Percentiles rank a stretch among this genome's conserved stretches.
Conservation (phyloP, 1,139 yeast species). For the Pichia sp. region DNA sequence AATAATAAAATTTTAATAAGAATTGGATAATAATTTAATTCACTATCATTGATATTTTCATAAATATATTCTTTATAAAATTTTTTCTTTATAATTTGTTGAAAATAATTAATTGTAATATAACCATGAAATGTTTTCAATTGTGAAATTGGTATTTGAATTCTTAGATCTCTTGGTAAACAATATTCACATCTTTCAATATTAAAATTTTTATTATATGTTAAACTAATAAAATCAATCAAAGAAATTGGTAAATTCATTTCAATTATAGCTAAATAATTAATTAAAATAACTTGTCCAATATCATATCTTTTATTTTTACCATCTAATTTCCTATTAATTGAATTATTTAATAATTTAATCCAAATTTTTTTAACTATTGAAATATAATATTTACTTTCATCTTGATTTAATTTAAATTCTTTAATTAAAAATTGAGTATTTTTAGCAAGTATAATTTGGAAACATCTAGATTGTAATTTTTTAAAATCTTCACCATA, state of each 20-base stretch:
- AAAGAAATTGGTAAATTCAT: constrained; percentile 15
- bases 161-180: constrained; percentile 16
- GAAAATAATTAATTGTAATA: constrained; percentile 9
- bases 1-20: constrained; percentile 18
- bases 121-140: constrained; percentile 13
- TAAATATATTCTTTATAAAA: constrained; percentile 6
- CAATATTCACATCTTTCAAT: constrained; percentile 9
- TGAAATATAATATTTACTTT: constrained; percentile 3
- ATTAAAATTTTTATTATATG: constrained; percentile 10
- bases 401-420: constrained; percentile 9
- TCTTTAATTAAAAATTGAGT: constrained; percentile 8
- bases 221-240: constrained; percentile 14
- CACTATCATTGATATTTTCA: neutral
- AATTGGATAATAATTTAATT: constrained; percentile 24
- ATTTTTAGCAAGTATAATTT: constrained; percentile 17
- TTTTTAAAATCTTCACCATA: constrained; percentile 14
- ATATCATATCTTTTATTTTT: constrained; percentile 1
- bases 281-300: constrained; percentile 6
- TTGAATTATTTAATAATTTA: constrained; percentile 1
- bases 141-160: constrained; percentile 10
- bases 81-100: constrained; percentile 7
- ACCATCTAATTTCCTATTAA: neutral
- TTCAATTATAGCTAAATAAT: constrained; percentile 17
- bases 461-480: constrained; percentile 13
- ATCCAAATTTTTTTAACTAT: constrained; percentile 24